Base-by-base conservation (phyloP, 345 rosid species). In the Eucalyptus tenuipes region DNA sequence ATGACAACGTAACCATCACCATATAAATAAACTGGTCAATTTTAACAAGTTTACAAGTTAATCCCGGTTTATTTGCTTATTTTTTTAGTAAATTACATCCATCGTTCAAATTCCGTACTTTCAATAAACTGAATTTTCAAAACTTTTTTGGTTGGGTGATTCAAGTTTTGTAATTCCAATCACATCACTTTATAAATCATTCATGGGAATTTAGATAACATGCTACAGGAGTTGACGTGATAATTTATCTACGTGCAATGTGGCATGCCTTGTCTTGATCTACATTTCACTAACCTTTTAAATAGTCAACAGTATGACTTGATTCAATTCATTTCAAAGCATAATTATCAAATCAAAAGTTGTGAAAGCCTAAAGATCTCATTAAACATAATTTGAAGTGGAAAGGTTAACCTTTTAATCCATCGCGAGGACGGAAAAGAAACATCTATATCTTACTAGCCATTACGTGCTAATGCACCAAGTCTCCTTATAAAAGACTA, bases 151-250 rank as follows among this genome's bases (percentile, higher is more conserved):
- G 40, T 17, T 22, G 22, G 4, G 25, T 10, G 12, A 71, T 37
- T 71, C 25, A 3, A 18, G 13, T 18, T 71, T 20, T 75, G 47
- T 10, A 40, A 75, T 37, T 71, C 82, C 25, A 71, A 18, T 68
- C 44, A 17, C 12, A 18, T 9, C 13, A 68, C 25, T 71, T 1
- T 17, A 5, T 10, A 1, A 75, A 75, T 37, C 29, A 20, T 75
- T 40, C 13, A 11, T 40, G 8, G 1, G 14, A 75, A 75, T 20
- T 75, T 10, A 75, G 9, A 75, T 75, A 40, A 68, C 13, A 33
- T 0, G 0, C 1, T 0, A 3, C 4, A 0, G 0, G 42, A 75
- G 82, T 10, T 75, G 9, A 18, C 14, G 0, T 37, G 29, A 37
- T 24, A 75, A 75, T 75, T 37, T 37, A 37, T 40, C 14, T 24